Evolutionary conservation across 1,284 basidiomycete species (phyloP), one percentile per base, ranked within the genome.

Genomic region (Fomitiporia mediterranea): DNA sequence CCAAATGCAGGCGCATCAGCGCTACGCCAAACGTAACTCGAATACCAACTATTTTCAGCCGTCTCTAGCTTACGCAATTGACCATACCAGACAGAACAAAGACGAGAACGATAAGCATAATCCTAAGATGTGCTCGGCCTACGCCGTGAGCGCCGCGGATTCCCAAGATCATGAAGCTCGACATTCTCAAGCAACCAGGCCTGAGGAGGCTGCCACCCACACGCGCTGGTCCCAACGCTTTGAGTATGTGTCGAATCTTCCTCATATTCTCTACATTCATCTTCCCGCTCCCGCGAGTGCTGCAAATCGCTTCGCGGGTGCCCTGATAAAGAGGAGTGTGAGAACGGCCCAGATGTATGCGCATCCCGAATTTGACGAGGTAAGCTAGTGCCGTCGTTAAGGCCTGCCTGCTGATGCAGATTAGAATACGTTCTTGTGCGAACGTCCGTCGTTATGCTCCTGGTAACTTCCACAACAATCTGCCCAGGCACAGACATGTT

Each of bases 401-500:
- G 40, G 17, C 23, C n/a, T 42, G 13, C n/a, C n/a, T 42, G 23
- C 23, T 15, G 42, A 19, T 27, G 19, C 35, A n/a, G 11, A 23
- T 25, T 15, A 27, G 56, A n/a, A 40, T 35, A n/a, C 23, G 49
- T 44, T 23, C 28, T 30, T 27, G 43, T 53, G 25, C 19, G 48
- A 19, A 51, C 17, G 38, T 51, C 50, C 39, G 50, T 57, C 35
- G 50, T 52, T 13, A 57, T 42, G 21, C 43, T 50, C 13, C 38
- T 30, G n/a, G 56, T 57, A 21, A 57, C 51, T 35, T 52, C 56
- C 7, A 57, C 56, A 25, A 51, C 32, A 27, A 57, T 57, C 42
- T 57, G 50, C 27, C 50, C 39, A 9, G 23, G n/a, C 7, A 38
- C n/a, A 27, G 55, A 56, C 21, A 11, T 17, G 15, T 13, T 40